phyloP scores from a whole-genome alignment of 129 eudicot species.

The Flaveria linearis region DNA sequence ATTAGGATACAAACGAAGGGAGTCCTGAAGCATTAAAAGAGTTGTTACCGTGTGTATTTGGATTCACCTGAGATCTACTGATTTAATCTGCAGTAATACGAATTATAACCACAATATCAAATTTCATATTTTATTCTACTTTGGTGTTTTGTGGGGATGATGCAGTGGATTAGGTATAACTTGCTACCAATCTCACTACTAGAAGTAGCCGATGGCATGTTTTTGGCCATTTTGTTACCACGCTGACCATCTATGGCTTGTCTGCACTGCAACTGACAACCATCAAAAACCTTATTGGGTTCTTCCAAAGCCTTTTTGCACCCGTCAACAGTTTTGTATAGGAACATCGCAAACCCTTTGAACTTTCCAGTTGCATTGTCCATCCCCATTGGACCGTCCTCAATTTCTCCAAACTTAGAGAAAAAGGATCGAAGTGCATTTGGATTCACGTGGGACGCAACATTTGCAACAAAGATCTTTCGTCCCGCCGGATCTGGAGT shows the following conservation, averaged over 20 bases:
- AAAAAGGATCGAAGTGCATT: conserved; percentile 47
- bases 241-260: conserved; percentile 49
- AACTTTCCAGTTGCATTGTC: conserved; percentile 60
- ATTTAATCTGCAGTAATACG: background rate
- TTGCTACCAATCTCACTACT: conserved; percentile 30
- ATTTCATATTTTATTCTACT: background rate
- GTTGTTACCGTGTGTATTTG: no score
- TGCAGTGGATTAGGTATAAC: conserved; percentile 6
- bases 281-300: conserved; percentile 67
- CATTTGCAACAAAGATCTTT: conserved; percentile 76
- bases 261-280: conserved; percentile 63
- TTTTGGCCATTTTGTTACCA: conserved; percentile 36
- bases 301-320: conserved; percentile 66
- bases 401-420: conserved; percentile 70
- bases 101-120: background rate
- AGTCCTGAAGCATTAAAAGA: no score
- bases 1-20: no score
- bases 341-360: conserved; percentile 68
- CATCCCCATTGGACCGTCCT: conserved; percentile 77
- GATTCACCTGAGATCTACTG: no score
- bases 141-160: background rate
- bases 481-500: conserved; percentile 31
- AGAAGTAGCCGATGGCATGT: conserved; percentile 15
- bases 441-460: conserved; percentile 51
- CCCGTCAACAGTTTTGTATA: conserved; percentile 69